Evolutionary conservation across 2,329 filamentous ascomycete genomes (phyloP), one percentile per base, ranked within the genome.

Genomic region (Penicillium nordicum): DNA sequence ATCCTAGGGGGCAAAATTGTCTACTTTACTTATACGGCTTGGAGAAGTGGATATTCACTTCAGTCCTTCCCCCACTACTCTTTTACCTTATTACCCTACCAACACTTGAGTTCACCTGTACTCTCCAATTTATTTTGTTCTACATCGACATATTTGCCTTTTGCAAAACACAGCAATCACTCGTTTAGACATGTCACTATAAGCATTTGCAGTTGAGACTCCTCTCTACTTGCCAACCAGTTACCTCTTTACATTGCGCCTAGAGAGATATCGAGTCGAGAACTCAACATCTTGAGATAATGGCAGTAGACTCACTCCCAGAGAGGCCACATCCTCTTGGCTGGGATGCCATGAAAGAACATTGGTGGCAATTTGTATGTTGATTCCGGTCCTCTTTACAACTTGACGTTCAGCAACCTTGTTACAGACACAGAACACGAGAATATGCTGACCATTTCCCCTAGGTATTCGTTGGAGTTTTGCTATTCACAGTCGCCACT

Each of bases 301-400:
- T 74, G 71, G 37, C 65, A 48, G 72, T 72, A 48, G 23, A 52
- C 0, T 18, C 18, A 29, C 64, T 72, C 29, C 32, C 64, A 12
- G 66, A 69, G 27, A 46, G 8, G 53, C 36, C 53, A 42, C 55
- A 60, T 21, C 59, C 69, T 42, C 58, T 75, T n/a, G 68, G 69
- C 49, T 76, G 74, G 72, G 53, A 63, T 44, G 47, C 61, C 12
- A 73, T 77, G 70, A 72, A 63, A 50, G 51, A 62, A 7, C 61
- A 75, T 57, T 78, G 75, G 76, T 78, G 75, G 76, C 74, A 77
- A 58, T 72, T 69, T 68, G 76, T 78, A 65, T 57, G 70, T 69
- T 44, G 25, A 23, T 50, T 25, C 42, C 36, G 21, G 40, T 58
- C 16, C 11, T 45, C 36, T 53, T 58, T 53, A 27, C 53, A 62